A percentile compares a stretch with the other conserved stretches of the same genome.
phyloP scores from a whole-genome alignment of 345 rosid genomes.

The Odontarrhena argentea region DNA sequence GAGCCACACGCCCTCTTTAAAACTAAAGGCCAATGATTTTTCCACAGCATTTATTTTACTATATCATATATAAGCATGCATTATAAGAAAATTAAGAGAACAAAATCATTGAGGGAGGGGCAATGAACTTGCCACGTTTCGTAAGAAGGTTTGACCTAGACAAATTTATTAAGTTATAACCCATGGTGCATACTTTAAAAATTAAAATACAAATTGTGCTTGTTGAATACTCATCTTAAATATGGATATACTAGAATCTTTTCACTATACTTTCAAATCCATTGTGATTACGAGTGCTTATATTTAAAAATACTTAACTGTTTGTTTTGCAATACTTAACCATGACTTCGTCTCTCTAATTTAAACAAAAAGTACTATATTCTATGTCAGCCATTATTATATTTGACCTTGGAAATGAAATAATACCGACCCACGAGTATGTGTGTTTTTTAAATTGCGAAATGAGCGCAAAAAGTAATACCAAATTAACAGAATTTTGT shows the following conservation, averaged over 20 bases:
- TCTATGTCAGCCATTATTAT: not conserved
- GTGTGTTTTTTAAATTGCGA: not conserved
- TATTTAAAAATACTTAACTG: too few relatives aligned
- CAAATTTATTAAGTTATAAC: too few relatives aligned
- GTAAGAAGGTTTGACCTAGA: too few relatives aligned
- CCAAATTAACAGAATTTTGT: not conserved
- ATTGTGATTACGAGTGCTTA: too few relatives aligned
- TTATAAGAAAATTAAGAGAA: not conserved
- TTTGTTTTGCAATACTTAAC: too few relatives aligned
- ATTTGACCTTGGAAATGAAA: constrained; percentile 5
- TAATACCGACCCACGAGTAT: constrained; percentile 19
- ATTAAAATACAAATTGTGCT: not conserved
- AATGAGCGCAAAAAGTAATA: not conserved
- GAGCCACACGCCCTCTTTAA: constrained; percentile 15
- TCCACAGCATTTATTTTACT: too few relatives aligned
- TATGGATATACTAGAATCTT: not conserved
- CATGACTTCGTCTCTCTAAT: too few relatives aligned
- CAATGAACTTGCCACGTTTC: too few relatives aligned
- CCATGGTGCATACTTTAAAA: constrained; percentile 4
- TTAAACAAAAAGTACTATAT: not conserved
- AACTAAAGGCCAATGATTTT: too few relatives aligned
- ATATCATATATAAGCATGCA: too few relatives aligned
- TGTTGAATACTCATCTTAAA: not conserved
- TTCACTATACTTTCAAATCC: too few relatives aligned
- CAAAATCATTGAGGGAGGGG: constrained; percentile 9